Evolutionary conservation across 345 rosid genomes (phyloP), one percentile per base, ranked within the genome.

Genomic region (Heritiera fomes): DNA sequence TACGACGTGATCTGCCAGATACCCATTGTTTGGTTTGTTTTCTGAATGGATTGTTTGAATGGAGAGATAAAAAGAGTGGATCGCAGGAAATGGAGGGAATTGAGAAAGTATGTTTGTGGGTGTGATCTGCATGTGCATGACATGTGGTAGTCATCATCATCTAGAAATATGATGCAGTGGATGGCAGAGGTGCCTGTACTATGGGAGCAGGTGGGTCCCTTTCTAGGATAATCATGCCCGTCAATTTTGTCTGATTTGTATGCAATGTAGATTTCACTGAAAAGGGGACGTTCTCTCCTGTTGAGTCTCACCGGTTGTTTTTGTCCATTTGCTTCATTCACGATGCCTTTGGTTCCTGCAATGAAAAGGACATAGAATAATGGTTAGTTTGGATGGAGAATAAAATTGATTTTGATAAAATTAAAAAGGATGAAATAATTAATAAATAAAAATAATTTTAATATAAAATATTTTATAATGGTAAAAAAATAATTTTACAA

Each of bases 191-290:
- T 32, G 2, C 3, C 3, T 34, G 3, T 34, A 34, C 38, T 3
- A 34, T 34, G 38, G 38, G 3, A 34, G 38, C 38, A 34, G 38
- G 3, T 41, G 71, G 84, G 82, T 47, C 82, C 84, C 62, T 0
- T 0, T 59, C 17, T n/a, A 20, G 1, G 38, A 1, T 34, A 34
- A 34, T 34, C 38, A 34, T 73, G 64, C 55, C 80, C 85, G 49
- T 52, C 67, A 45, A 68, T 49, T 73, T 83, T 83, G 86, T 85
- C 84, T 78, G 61, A 71, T 72, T 76, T 75, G 78, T 6, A 82
- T 80, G 90, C 80, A 66, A 83, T 3, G 90, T 79, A 82, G 81
- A 88, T 82, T 81, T 85, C 88, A 77, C 47, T 61, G 80, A 74
- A 20, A 69, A 79, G n/a, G 82, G 77, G 43, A 58, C 78, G 46